Base-by-base conservation (phyloP, 1,284 basidiomycete species). In the Naganishia sp. region DNA sequence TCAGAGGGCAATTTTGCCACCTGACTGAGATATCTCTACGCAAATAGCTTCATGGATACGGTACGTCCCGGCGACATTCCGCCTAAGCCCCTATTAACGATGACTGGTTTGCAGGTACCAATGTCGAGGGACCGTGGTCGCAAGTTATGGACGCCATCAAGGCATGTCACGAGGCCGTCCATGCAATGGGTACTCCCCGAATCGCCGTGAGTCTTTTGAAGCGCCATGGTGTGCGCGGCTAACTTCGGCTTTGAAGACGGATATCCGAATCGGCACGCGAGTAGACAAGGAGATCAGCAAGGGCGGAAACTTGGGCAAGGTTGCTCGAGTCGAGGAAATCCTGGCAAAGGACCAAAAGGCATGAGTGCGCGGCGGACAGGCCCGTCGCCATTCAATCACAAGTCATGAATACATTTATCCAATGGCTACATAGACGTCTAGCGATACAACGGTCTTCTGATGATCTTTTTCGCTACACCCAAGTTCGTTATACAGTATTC, bases 251-350 rank as follows among this genome's bases (percentile, higher is more conserved):
- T 48, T n/a, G 13, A 87, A 90, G 28, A 93, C 92, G 7, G 93
- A 96, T 78, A 90, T 96, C 67, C 88, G 93, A 36, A 94, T 96
- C 66, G 93, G 93, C 50, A 96, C 93, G 0, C 86, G 93, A 50
- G 84, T 84, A 21, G 92, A 94, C 79, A 84, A 86, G 63, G 80
- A 84, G 36, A 84, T 88, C 44, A 77, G 77, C 2, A 81, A 82
- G 2, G 92, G 90, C 7, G 90, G 87, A 4, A 94, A 94, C 72
- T 85, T 86, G 28, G 80, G 81, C 60, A 95, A 95, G 75, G 84
- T 93, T 23, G 83, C 83, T 65, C 85, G 92, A 15, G 91, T 95
- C 1, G 83, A 90, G 72, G 87, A 88, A 55, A 91, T 94, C 54
- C 77, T 83, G 3, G 71, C 74, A 31, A 61, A 70, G 55, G 67